phyloP scores from a whole-genome alignment of 2,329 filamentous ascomycete genomes.

The Fusarium armeniacum region DNA sequence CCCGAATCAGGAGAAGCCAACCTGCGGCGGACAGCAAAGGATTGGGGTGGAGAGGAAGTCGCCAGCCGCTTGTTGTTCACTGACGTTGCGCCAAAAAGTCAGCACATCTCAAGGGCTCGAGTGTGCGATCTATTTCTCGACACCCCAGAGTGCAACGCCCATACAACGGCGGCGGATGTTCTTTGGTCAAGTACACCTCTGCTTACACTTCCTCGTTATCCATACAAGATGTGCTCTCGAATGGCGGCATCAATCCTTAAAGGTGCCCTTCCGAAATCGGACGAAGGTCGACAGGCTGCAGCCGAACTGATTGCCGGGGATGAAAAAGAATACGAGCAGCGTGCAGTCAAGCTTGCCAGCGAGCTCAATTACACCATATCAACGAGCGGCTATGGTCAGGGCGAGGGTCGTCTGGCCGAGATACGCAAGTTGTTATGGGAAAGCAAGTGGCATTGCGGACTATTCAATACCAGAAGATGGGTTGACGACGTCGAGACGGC shows the following conservation, averaged over 20 bases:
- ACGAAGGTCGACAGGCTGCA: slow-evolving; percentile 76
- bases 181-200: slow-evolving; percentile 96
- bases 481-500: slow-evolving; percentile 89
- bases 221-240: slow-evolving; percentile 98
- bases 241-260: slow-evolving; percentile 97
- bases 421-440: slow-evolving; percentile 86
- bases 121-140: slow-evolving; percentile 96
- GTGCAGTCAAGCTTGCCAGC: slow-evolving; percentile 76
- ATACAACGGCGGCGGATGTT: slow-evolving; percentile 96
- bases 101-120: slow-evolving; percentile 91
- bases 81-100: slow-evolving; percentile 93
- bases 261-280: slow-evolving; percentile 83
- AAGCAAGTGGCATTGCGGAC: slow-evolving; percentile 84
- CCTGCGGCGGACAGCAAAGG: slow-evolving; percentile 80
- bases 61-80: slow-evolving; percentile 93
- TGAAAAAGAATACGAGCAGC: slow-evolving; percentile 87
- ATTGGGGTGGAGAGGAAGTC: slow-evolving; percentile 88
- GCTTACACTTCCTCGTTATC: slow-evolving; percentile 89
- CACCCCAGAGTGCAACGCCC: slow-evolving; percentile 97
- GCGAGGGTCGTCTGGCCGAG: slow-evolving; percentile 79
- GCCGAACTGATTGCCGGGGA: slow-evolving; percentile 81
- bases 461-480: slow-evolving; percentile 95
- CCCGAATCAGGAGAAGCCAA: slow-evolving; percentile 93
- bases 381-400: slow-evolving; percentile 64
- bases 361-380: slow-evolving; percentile 70